Evolutionary conservation across 1,284 basidiomycete species (phyloP).

Genomic region (Melanopsichium pennsylvanicum): DNA sequence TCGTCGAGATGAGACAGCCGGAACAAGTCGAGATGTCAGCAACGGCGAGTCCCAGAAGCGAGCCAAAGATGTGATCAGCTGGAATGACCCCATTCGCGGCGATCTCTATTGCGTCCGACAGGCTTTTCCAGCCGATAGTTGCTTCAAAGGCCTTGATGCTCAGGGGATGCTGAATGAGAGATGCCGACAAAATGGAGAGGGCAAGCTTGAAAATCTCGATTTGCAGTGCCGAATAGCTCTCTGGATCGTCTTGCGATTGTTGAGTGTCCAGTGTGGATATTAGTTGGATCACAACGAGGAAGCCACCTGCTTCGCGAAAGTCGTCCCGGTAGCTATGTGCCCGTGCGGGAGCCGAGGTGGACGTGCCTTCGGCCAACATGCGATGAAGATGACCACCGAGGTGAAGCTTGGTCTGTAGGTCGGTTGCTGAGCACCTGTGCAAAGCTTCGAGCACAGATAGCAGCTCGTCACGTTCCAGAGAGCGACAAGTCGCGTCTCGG

Average conservation of each 20-base stretch:
- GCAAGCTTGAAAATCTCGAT: constrained; percentile 52
- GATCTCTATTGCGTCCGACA: constrained; percentile 29
- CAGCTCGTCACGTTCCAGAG: constrained; percentile 32
- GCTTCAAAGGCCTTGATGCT: constrained; percentile 49
- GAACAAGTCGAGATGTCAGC: constrained; percentile 45
- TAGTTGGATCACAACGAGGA: constrained; percentile 55
- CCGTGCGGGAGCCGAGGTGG: constrained; percentile 7
- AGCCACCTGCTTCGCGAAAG: constrained; percentile 56
- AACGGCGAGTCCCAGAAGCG: constrained; percentile 49
- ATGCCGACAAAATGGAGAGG: constrained; percentile 51
- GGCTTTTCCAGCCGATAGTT: constrained; percentile 52
- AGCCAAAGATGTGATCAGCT: constrained; percentile 35
- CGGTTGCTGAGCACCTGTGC: constrained; percentile 23
- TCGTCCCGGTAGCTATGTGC: constrained; percentile 31
- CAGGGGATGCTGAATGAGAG: constrained; percentile 41
- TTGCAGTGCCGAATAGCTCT: constrained; percentile 15
- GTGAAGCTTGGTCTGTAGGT: constrained; percentile 43
- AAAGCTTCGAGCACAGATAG: constrained; percentile 41
- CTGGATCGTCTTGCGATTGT: neutral
- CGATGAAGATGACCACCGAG: constrained; percentile 49
- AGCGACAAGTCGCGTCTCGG: constrained; percentile 3
- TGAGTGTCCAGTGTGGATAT: constrained; percentile 42
- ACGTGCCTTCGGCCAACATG: constrained; percentile 37
- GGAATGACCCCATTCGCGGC: constrained; percentile 9
- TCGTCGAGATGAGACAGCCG: constrained; percentile 19